Base-by-base conservation (phyloP, 2,329 filamentous ascomycete species). In the Keithomyces neogunnii region DNA sequence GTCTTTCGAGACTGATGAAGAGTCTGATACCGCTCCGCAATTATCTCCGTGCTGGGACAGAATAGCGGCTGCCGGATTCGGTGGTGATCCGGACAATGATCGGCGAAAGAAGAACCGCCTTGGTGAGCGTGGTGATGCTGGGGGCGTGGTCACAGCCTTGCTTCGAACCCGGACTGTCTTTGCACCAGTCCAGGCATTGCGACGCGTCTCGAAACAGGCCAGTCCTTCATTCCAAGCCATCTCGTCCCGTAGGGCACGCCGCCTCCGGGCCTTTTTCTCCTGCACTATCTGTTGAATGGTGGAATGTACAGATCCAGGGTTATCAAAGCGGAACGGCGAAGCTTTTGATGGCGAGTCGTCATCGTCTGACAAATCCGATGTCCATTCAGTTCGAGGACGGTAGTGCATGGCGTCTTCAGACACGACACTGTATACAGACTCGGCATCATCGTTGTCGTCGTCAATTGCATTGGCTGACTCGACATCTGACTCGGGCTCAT, bases 171-270 rank as follows among this genome's bases (percentile, higher is more conserved):
- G 76, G 36, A 77, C 78, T 9, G 73, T 77, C 56, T 78, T 79
- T 33, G 89, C 91, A 33, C 87, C 85, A 1, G 90, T 92, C 92
- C 92, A 97, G 5, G 82, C 84, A 69, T 96, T 83, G 47, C 91
- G 79, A 53, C 88, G 76, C 32, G 84, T 80, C 53, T 84, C 80
- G 69, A 89, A 97, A 64, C 86, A 86, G n/a, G 83, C 79, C 51
- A 96, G 66, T 0, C 92, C 92, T 38, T 85, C 75, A 61, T 96
- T 97, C 84, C 87, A 95, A 32, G 73, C 66, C 70, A 83, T 78
- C 70, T 88, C 85, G 51, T 82, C 80, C 55, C 80, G 77, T 47
- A 81, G 63, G 47, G 74, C 77, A 58, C 74, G 78, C 50, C 82
- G 74, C 42, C 80, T 74, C 55, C 75, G 77, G 36, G 80, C 73